A percentile compares a stretch with the other conserved stretches of the same genome.
Conservation (phyloP, 148 eudicot species). For the Cornus controversa region DNA sequence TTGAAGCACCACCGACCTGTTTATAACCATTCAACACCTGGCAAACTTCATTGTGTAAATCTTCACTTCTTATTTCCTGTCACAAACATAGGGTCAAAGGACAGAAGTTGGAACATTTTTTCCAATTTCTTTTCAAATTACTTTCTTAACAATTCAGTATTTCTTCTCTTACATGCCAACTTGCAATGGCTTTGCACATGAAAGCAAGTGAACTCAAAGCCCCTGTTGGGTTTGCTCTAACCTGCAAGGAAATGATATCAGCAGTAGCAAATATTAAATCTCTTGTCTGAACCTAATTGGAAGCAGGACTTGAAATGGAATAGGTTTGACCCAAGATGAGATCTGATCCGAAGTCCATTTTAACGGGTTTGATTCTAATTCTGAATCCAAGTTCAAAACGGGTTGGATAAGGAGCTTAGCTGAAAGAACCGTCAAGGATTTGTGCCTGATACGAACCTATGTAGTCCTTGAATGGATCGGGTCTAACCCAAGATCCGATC, state of each 20-base stretch:
- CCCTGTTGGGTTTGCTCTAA: constrained; percentile 83
- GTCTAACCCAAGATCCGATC: too few relatives aligned
- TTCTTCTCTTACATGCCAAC: constrained; percentile 83
- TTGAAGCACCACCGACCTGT: constrained; percentile 56
- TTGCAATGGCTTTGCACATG: constrained; percentile 88
- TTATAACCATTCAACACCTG: constrained; percentile 94
- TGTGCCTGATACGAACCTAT: too few relatives aligned
- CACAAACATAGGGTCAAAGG: constrained; percentile 17
- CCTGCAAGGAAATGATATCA: constrained; percentile 50
- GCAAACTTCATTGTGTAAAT: constrained; percentile 79
- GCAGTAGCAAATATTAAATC: background rate
- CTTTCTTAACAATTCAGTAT: background rate
- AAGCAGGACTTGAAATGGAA: background rate
- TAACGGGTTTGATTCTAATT: too few relatives aligned
- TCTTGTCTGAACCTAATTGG: constrained; percentile 10
- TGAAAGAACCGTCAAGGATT: too few relatives aligned
- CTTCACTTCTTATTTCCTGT: constrained; percentile 92
- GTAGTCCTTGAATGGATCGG: too few relatives aligned
- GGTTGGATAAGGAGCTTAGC: too few relatives aligned
- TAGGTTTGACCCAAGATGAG: too few relatives aligned
- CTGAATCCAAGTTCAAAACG: too few relatives aligned
- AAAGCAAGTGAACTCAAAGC: constrained; percentile 77
- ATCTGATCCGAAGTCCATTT: too few relatives aligned
- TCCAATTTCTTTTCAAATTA: background rate
- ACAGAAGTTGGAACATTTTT: background rate